Percentiles rank a stretch among this genome's conserved stretches.
These are phyloP conservation scores for Saxophila tyrrhenica DNA, from an alignment of 495 filamentous ascomycete species.

Conservation along the genomic window DNA sequence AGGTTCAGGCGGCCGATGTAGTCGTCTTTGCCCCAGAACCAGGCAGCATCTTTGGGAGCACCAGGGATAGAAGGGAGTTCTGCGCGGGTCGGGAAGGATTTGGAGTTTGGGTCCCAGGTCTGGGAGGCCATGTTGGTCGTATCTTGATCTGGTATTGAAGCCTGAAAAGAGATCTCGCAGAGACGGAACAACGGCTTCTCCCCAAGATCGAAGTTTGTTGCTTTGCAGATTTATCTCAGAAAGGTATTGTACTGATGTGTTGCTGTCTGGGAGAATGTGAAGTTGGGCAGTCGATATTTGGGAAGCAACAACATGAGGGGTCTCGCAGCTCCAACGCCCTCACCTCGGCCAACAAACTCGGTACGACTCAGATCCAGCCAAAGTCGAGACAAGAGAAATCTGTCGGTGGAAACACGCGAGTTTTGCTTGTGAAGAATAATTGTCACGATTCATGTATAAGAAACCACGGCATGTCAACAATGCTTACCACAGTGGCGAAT, in stretches of 20 bases:
- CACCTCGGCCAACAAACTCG: background rate
- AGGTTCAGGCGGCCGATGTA: constrained; percentile 48
- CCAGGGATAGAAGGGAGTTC: constrained; percentile 39
- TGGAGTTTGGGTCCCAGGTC: constrained; percentile 36
- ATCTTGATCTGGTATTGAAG: no score
- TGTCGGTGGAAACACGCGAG: no score
- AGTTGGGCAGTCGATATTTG: background rate
- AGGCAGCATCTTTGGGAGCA: constrained; percentile 37
- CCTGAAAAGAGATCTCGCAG: no score
- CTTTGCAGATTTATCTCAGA: background rate
- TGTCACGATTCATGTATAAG: no score
- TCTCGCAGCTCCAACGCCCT: background rate
- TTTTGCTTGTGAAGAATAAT: no score
- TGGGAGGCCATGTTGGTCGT: background rate
- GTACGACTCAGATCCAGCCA: no score
- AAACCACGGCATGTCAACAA: no score
- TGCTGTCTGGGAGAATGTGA: background rate
- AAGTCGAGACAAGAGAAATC: no score
- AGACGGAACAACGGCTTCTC: no score
- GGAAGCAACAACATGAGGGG: background rate
- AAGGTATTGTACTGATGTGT: background rate
- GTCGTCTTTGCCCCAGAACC: constrained; percentile 55
- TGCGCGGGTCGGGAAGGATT: constrained; percentile 41
- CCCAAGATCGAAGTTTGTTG: background rate
- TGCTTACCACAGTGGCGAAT: no score